These are phyloP conservation scores for Alternaria incomplexa DNA, from an alignment of 2,329 filamentous ascomycete genomes.

Conservation along the genomic window DNA sequence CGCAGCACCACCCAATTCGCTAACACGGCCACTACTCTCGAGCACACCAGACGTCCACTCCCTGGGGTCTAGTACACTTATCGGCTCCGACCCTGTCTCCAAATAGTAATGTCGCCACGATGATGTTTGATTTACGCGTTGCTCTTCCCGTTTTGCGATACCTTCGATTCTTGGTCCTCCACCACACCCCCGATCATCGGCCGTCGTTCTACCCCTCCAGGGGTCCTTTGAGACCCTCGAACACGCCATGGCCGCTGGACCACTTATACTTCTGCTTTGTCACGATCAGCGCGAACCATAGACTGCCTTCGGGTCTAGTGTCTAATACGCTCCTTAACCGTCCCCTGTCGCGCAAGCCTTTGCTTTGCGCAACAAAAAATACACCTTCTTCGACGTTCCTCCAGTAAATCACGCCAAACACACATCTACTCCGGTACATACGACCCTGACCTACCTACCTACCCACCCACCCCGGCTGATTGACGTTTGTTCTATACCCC, in stretches of 20 bases:
- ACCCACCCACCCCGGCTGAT: conserved; percentile 15
- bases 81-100: conserved; percentile 32
- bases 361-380: conserved; percentile 6
- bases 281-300: conserved; percentile 15
- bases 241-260: background rate
- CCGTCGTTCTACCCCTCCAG: conserved; percentile 16
- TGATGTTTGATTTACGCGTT: conserved; percentile 34
- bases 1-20: conserved; percentile 4
- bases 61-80: conserved; percentile 41
- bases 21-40: conserved; percentile 23
- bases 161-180: conserved; percentile 32
- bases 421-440: conserved; percentile 3
- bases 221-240: background rate
- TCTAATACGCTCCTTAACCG: conserved; percentile 34
- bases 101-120: conserved; percentile 43
- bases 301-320: conserved; percentile 20
- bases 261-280: background rate
- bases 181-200: background rate
- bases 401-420: conserved; percentile 9
- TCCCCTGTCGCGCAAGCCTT: conserved; percentile 10
- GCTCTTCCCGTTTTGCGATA: conserved; percentile 24
- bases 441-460: conserved; percentile 1
- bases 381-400: conserved; percentile 19
- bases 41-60: conserved; percentile 27
- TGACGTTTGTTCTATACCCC: conserved; percentile 34